Percentiles rank a stretch among this genome's conserved stretches.
Evolutionary conservation across 2,329 filamentous ascomycete genomes (phyloP).

Genomic region (Talaromyces sp.): DNA sequence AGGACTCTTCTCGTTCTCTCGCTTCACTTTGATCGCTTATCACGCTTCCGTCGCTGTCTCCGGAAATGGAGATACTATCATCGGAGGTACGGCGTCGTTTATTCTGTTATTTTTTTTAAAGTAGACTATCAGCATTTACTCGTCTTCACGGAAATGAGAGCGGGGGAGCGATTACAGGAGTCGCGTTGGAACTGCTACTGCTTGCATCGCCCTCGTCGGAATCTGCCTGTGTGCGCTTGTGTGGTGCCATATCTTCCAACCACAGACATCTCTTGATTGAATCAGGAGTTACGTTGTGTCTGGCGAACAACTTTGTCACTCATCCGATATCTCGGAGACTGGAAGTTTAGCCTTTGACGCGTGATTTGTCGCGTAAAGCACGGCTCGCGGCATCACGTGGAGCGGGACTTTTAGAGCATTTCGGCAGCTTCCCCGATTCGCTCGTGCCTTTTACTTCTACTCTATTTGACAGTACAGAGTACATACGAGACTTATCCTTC

Average conservation of each 20-base stretch:
- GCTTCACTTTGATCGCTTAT: neutral
- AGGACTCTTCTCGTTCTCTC: neutral
- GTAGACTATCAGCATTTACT: neutral
- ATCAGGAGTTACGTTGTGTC: neutral
- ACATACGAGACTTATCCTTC: neutral
- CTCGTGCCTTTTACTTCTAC: no score
- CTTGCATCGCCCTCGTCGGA: conserved; percentile 25
- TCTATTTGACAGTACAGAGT: neutral
- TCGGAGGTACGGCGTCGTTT: conserved; percentile 14
- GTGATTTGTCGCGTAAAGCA: conserved; percentile 7
- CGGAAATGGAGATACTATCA: conserved; percentile 2
- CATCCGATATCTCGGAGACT: neutral
- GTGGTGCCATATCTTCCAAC: conserved; percentile 34
- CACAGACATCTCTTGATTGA: neutral
- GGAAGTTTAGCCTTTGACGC: neutral
- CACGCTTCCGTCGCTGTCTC: neutral
- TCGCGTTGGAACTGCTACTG: conserved; percentile 14
- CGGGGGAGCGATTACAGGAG: conserved; percentile 7
- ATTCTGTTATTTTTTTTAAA: neutral
- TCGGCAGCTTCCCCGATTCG: neutral
- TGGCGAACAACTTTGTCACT: neutral
- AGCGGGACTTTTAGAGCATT: neutral
- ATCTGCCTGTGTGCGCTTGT: conserved; percentile 37
- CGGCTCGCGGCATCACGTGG: conserved; percentile 18
- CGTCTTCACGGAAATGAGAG: neutral